Evolutionary conservation across 2,329 filamentous ascomycete genomes (phyloP), one percentile per base, ranked within the genome.

Genomic region (Beauveria sp.): DNA sequence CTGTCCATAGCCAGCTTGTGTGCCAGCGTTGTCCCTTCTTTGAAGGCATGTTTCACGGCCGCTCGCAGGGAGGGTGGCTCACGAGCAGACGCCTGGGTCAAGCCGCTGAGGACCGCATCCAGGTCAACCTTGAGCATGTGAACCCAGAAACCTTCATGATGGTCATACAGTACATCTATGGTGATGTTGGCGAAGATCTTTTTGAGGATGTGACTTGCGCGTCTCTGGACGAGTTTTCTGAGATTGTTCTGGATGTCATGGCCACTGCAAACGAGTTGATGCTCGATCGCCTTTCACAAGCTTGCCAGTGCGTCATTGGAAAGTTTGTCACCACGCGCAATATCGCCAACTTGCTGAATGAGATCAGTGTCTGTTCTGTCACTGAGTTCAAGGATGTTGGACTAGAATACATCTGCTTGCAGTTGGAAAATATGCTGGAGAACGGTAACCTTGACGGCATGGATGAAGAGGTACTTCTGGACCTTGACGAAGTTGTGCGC

Each of bases 1-100:
- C 79, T 16, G 87, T 89, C 1, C 94, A 99, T 68, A 93, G 91
- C 65, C 80, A 86, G 5, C 73, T 97, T 3, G 72, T 97, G 41
- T 92, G 91, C 65, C 86, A 88, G 68, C 82, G 94, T 65, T 97
- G 92, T 67, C 92, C 91, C 0, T 99, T 97, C 79, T 99, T 99
- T 65, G 80, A 93, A 64, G 90, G 89, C 1, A 80, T 99, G 48
- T 97, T 97, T 72, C 81, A 90, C 67, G 94, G 94, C n/a, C 87
- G 91, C 48, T 91, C 94, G 8, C 82, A 83, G 46, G 94, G 94
- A 0, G 84, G 84, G 66, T 99, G 94, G 94, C 80, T 99, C 22
- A 82, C 86, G 54, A 82, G 83, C 37, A 84, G 92, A 58, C 84
- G 85, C n/a, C 76, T 81, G 56, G 70, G 67, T 6, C 67, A 70